Conservation (phyloP, 163 green algal species). For the Scenedesmus sp. region DNA sequence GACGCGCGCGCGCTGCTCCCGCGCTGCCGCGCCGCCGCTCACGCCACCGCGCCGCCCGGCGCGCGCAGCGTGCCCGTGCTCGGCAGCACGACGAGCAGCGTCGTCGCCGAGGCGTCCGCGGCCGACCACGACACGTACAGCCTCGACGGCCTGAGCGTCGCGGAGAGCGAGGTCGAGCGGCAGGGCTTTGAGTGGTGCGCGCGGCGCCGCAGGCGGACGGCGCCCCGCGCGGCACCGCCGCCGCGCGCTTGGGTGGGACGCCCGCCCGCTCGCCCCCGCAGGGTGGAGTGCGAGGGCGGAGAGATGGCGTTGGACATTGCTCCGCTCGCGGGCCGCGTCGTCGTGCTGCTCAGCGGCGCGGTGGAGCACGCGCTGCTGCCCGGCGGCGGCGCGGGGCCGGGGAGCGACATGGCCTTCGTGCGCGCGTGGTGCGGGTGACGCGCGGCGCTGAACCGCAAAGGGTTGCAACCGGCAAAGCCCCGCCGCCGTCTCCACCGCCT, state of each 20-base stretch:
- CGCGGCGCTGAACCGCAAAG: no score
- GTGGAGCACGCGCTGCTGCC: constrained; percentile 72
- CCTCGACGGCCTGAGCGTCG: constrained; percentile 42
- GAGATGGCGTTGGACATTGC: constrained; percentile 64
- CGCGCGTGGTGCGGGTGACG: constrained; percentile 68
- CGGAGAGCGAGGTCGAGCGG: constrained; percentile 32
- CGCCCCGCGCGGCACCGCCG: background rate
- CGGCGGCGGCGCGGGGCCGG: constrained; percentile 1
- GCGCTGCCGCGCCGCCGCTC: background rate
- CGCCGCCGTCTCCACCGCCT: no score
- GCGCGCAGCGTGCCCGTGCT: constrained; percentile 25
- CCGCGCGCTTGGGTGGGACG: constrained; percentile 16
- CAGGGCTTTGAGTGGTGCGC: constrained; percentile 23
- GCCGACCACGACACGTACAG: constrained; percentile 41
- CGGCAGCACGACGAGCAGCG: constrained; percentile 56
- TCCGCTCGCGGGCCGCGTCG: constrained; percentile 58
- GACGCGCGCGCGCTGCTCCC: background rate
- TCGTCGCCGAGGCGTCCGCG: constrained; percentile 51
- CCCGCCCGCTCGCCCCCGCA: no score
- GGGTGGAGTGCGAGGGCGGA: constrained; percentile 55
- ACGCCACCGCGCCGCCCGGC: background rate
- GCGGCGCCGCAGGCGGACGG: no score
- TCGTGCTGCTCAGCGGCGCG: constrained; percentile 70
- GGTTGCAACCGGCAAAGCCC: no score
- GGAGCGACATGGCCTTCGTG: constrained; percentile 49